Percentiles rank a stretch among this genome's conserved stretches.
Evolutionary conservation across 257 asterid species (phyloP).

Genomic region (Verbascum thapsus): DNA sequence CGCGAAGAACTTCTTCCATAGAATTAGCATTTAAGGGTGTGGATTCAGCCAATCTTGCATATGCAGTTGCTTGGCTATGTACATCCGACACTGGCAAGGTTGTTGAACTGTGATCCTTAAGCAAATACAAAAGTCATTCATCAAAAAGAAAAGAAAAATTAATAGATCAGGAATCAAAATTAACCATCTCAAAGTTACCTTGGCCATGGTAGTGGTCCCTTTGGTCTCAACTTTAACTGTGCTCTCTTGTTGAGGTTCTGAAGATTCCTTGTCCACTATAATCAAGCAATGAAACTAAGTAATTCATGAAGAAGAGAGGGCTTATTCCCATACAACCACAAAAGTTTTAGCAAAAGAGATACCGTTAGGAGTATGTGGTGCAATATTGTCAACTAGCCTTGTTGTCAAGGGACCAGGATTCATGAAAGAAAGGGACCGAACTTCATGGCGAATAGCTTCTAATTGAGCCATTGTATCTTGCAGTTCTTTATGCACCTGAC

Average conservation of each 20-base stretch:
- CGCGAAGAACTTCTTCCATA: slow-evolving; percentile 56
- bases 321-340: slow-evolving; percentile 12
- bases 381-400: slow-evolving; percentile 68
- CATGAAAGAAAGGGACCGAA: slow-evolving; percentile 67
- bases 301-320: slow-evolving; percentile 13
- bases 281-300: slow-evolving; percentile 18
- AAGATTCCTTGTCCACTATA: slow-evolving; percentile 41
- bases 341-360: slow-evolving; percentile 23
- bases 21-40: slow-evolving; percentile 38
- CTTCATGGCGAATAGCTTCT: slow-evolving; percentile 83
- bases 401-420: slow-evolving; percentile 75
- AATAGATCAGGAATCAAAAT: neutral
- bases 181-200: slow-evolving; percentile 42
- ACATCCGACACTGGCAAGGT: slow-evolving; percentile 43
- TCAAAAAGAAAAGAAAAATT: neutral
- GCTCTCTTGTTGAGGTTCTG: slow-evolving; percentile 40
- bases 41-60: slow-evolving; percentile 60
- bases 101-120: slow-evolving; percentile 51
- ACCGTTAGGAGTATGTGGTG: slow-evolving; percentile 45
- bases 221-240: slow-evolving; percentile 36
- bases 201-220: slow-evolving; percentile 34
- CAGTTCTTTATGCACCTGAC: slow-evolving; percentile 82
- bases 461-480: slow-evolving; percentile 89
- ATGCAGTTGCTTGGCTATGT: slow-evolving; percentile 67
- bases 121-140: slow-evolving; percentile 16